phyloP scores from a whole-genome alignment of 108 stramenopile species.

The Bacterosira constricta region DNA sequence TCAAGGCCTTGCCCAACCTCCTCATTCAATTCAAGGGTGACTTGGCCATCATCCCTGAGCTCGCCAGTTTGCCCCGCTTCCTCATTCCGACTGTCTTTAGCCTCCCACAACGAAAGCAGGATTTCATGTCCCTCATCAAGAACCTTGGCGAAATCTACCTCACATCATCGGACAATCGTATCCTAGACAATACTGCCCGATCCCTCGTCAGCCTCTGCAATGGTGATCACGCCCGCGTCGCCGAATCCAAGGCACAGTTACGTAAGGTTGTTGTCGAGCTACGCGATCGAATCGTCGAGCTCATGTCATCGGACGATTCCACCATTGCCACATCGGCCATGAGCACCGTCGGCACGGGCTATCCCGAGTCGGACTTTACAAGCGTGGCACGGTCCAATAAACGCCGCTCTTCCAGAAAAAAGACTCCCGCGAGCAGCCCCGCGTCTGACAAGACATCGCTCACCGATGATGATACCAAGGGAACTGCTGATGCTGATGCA shows the following conservation, averaged over 20 bases:
- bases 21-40: conserved; percentile 79
- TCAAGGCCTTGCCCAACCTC: conserved; percentile 73
- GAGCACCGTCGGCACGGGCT: conserved; percentile 27
- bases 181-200: conserved; percentile 61
- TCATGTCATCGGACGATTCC: conserved; percentile 47
- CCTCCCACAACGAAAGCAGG: conserved; percentile 72
- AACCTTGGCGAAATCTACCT: conserved; percentile 65
- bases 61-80: conserved; percentile 72
- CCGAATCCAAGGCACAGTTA: conserved; percentile 70
- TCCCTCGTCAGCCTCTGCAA: conserved; percentile 59
- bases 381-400: conserved; percentile 27
- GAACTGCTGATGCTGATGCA: conserved; percentile 42
- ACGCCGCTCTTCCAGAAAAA: conserved; percentile 34
- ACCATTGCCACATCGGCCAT: conserved; percentile 31
- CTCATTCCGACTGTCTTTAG: conserved; percentile 71
- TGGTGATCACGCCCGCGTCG: conserved; percentile 67
- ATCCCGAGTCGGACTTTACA: conserved; percentile 20
- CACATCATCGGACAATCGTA: conserved; percentile 63
- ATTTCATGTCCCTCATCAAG: conserved; percentile 69
- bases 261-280: conserved; percentile 52
- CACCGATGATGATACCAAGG: conserved; percentile 25
- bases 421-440: conserved; percentile 6
- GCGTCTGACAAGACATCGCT: conserved; percentile 32
- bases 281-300: conserved; percentile 60
- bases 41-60: conserved; percentile 55